Percentiles rank a stretch among this genome's conserved stretches.
phyloP scores from a whole-genome alignment of 768 basidiomycete species.

The Ramaria sp. region DNA sequence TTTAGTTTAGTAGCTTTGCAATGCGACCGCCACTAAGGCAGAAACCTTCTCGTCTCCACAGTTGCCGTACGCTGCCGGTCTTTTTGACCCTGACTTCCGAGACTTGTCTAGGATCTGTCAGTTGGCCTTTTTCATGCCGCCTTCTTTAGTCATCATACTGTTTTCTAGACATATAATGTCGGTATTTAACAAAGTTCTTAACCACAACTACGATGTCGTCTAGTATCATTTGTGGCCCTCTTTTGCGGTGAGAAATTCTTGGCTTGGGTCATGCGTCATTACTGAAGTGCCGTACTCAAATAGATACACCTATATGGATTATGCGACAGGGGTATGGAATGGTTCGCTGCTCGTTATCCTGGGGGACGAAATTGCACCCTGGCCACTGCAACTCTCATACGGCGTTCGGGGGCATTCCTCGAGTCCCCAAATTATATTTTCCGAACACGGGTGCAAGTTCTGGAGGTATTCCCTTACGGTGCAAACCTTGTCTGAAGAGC shows the following conservation, averaged over 20 bases:
- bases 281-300: background rate
- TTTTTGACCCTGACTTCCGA: no score
- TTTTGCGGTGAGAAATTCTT: slow-evolving; percentile 1
- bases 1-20: no score
- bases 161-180: no score
- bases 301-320: slow-evolving; percentile 12
- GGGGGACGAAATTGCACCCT: background rate
- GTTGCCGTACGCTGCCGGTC: no score
- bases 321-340: slow-evolving; percentile 7
- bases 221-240: slow-evolving; percentile 1
- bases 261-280: background rate
- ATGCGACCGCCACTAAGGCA: no score
- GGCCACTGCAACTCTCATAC: background rate
- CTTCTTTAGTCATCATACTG: no score
- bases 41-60: no score
- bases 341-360: slow-evolving; percentile 11
- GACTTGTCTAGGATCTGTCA: no score
- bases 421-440: background rate
- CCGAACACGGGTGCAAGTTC: slow-evolving; percentile 4
- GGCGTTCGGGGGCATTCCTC: background rate
- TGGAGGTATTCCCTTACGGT: slow-evolving; percentile 10
- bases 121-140: no score
- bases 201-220: background rate
- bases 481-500: slow-evolving; percentile 3
- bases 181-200: no score